phyloP scores from a whole-genome alignment of 139 green algal genomes.

The Chlorella sp. region DNA sequence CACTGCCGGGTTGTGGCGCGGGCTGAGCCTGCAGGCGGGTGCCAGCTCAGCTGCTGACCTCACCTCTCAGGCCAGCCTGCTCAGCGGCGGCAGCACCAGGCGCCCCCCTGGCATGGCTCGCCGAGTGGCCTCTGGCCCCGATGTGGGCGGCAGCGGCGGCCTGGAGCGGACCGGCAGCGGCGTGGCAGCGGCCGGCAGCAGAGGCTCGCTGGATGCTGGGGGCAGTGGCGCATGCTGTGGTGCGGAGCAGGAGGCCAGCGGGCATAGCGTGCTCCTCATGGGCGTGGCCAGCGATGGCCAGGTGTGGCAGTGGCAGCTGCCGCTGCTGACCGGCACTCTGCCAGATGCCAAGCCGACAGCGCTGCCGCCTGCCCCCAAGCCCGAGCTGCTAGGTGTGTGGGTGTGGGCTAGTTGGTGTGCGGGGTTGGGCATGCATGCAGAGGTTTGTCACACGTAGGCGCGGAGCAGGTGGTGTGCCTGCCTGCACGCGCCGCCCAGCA shows the following conservation, averaged over 20 bases:
- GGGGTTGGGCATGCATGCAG: too few species aligned
- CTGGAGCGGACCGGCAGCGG: not conserved
- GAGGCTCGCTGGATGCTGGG: not conserved
- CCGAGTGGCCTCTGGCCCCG: not conserved
- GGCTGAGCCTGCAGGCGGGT: constrained; percentile 20
- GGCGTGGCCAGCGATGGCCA: constrained; percentile 56
- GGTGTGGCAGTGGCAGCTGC: constrained; percentile 74
- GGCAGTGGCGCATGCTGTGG: not conserved
- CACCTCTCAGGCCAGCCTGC: too few species aligned
- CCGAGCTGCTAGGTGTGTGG: constrained; percentile 29
- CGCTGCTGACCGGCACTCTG: constrained; percentile 43
- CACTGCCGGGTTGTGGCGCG: constrained; percentile 26
- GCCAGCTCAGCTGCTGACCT: too few species aligned
- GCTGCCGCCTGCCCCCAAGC: constrained; percentile 20
- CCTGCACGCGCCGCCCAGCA: not conserved
- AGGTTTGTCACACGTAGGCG: not conserved
- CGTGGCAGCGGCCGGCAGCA: not conserved
- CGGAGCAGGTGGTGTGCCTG: not conserved
- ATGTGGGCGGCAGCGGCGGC: not conserved
- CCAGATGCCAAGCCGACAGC: not conserved
- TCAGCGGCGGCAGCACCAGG: not conserved
- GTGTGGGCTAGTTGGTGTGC: too few species aligned
- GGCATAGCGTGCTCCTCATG: constrained; percentile 39
- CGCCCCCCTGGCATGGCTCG: not conserved
- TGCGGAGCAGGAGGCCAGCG: not conserved